These are phyloP conservation scores for Parietaria judaica DNA, from an alignment of 306 rosid species.

Conservation along the genomic window DNA sequence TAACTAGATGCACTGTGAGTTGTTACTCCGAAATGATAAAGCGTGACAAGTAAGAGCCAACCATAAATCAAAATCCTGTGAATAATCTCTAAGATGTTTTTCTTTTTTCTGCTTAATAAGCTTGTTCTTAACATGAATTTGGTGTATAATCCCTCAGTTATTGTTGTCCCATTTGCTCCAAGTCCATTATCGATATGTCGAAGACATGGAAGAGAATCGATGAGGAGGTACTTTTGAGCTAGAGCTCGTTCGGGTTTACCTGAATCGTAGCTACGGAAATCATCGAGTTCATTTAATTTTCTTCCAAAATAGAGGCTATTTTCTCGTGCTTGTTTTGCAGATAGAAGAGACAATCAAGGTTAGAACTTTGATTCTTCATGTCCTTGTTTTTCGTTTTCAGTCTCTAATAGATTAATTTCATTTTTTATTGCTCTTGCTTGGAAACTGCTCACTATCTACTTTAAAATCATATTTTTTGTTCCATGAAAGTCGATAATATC, in stretches of 20 bases:
- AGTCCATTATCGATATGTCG: slow-evolving; percentile 80
- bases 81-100: background rate
- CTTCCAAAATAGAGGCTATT: slow-evolving; percentile 7
- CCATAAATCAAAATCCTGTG: background rate
- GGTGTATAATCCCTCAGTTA: slow-evolving; percentile 33
- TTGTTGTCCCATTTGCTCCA: slow-evolving; percentile 91
- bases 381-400: background rate
- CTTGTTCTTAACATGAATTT: slow-evolving; percentile 19
- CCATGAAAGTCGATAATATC: too few relatives aligned
- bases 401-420: too few relatives aligned
- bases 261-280: background rate
- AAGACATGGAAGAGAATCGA: slow-evolving; percentile 77
- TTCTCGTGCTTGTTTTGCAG: slow-evolving; percentile 33
- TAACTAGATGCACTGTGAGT: slow-evolving; percentile 57
- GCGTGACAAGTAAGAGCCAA: slow-evolving; percentile 53
- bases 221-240: slow-evolving; percentile 59
- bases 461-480: too few relatives aligned
- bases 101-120: background rate
- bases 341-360: slow-evolving; percentile 87
- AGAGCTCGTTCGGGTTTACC: background rate
- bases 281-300: background rate
- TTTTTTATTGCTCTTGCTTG: too few relatives aligned
- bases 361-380: slow-evolving; percentile 10
- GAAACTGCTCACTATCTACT: too few relatives aligned
- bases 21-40: slow-evolving; percentile 70